Evolutionary conservation across 2,329 filamentous ascomycete species (phyloP).

Genomic region (Sclerotinia trifoliorum): DNA sequence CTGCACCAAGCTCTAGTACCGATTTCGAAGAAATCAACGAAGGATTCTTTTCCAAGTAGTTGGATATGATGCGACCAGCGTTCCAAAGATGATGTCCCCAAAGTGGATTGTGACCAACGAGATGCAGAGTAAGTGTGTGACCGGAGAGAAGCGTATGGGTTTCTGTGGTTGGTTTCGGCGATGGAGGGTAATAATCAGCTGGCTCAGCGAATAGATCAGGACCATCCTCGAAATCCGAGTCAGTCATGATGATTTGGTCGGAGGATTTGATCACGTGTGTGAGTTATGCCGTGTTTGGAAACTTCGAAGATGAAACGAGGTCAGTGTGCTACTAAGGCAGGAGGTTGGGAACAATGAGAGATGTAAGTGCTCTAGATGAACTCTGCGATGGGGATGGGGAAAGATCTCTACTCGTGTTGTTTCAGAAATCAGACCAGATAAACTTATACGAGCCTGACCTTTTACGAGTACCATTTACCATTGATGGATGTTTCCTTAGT

Average conservation of each 20-base stretch:
- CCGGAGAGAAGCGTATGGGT: slow-evolving; percentile 69
- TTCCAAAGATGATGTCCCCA: slow-evolving; percentile 95
- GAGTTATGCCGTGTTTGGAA: neutral
- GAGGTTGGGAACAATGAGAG: neutral
- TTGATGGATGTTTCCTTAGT: neutral
- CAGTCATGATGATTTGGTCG: slow-evolving; percentile 17
- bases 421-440: neutral
- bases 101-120: slow-evolving; percentile 83
- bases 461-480: too few relatives aligned
- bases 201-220: slow-evolving; percentile 74
- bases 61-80: slow-evolving; percentile 73
- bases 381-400: neutral
- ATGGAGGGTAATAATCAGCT: slow-evolving; percentile 73
- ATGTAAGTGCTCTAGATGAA: neutral
- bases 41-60: slow-evolving; percentile 73
- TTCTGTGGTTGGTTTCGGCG: slow-evolving; percentile 71
- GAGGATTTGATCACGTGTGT: slow-evolving; percentile 28
- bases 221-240: slow-evolving; percentile 29
- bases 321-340: neutral
- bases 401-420: neutral
- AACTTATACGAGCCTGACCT: neutral
- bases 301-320: slow-evolving; percentile 14
- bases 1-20: slow-evolving; percentile 88
- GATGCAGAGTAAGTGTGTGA: slow-evolving; percentile 54
- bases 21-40: slow-evolving; percentile 62